Percentiles rank a stretch among this genome's conserved stretches.
Evolutionary conservation across 2,329 filamentous ascomycete species (phyloP).

Genomic region (Claviceps sp.): DNA sequence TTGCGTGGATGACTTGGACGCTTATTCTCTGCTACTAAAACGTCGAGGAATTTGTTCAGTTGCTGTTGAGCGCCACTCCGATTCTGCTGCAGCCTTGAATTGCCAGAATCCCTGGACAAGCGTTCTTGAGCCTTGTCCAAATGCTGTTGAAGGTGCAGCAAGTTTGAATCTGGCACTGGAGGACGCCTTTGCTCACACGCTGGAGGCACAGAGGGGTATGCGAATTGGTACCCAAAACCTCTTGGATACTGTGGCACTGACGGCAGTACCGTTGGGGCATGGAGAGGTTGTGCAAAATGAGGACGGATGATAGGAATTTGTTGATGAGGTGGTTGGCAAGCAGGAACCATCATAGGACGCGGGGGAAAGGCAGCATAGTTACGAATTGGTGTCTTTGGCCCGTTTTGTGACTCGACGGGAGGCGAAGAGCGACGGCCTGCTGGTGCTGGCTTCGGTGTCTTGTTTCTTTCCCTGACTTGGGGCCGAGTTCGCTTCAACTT

Average conservation of each 20-base stretch:
- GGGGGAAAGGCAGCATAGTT: neutral
- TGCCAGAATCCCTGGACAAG: constrained; percentile 12
- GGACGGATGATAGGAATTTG: neutral
- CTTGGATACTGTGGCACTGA: neutral
- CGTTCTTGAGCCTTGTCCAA: constrained; percentile 15
- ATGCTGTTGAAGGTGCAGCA: constrained; percentile 15
- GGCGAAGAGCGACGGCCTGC: neutral
- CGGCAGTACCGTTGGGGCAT: neutral
- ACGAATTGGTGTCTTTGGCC: neutral
- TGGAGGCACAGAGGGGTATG: neutral
- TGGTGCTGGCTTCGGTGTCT: neutral
- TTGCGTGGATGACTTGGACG: neutral
- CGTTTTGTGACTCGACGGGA: neutral
- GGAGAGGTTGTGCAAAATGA: neutral
- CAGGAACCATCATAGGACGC: neutral
- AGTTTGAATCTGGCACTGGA: constrained; percentile 1
- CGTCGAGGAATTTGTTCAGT: constrained; percentile 17
- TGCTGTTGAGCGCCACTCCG: constrained; percentile 15
- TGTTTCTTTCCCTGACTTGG: neutral
- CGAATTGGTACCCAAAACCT: neutral
- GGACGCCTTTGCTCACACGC: neutral
- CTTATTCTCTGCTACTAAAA: neutral
- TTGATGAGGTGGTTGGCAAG: neutral
- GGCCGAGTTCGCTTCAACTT: neutral
- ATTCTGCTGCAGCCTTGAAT: constrained; percentile 12